These are phyloP conservation scores for Vinca minor DNA, from an alignment of 257 asterid genomes.

Conservation along the genomic window DNA sequence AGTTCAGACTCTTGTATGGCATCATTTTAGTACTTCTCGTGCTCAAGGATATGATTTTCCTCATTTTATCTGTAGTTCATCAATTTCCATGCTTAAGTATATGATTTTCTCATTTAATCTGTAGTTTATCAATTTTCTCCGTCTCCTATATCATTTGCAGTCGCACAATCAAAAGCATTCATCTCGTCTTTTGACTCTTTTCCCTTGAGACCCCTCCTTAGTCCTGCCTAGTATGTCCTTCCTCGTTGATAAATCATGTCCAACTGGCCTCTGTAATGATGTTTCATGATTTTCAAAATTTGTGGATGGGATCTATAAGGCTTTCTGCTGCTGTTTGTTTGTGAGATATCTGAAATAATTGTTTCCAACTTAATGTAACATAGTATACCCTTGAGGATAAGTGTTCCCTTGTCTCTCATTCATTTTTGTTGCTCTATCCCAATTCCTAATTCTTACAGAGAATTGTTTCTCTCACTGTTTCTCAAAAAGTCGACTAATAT, in stretches of 20 bases:
- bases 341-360: background rate
- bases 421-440: background rate
- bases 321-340: background rate
- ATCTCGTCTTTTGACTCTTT: background rate
- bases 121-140: background rate
- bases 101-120: background rate
- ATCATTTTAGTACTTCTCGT: background rate
- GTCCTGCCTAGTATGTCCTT: background rate
- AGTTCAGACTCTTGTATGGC: background rate
- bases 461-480: background rate
- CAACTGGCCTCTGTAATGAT: background rate
- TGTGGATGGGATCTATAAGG: background rate
- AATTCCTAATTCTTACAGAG: background rate
- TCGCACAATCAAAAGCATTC: background rate
- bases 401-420: background rate
- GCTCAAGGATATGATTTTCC: background rate
- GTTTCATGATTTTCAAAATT: background rate
- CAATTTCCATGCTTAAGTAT: too few species aligned
- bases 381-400: background rate
- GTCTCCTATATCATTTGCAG: background rate
- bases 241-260: background rate
- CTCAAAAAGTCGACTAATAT: background rate
- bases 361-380: background rate
- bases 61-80: background rate
- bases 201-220: background rate